Conservation (phyloP, 768 basidiomycete genomes). For the Agrocybe pediades region DNA sequence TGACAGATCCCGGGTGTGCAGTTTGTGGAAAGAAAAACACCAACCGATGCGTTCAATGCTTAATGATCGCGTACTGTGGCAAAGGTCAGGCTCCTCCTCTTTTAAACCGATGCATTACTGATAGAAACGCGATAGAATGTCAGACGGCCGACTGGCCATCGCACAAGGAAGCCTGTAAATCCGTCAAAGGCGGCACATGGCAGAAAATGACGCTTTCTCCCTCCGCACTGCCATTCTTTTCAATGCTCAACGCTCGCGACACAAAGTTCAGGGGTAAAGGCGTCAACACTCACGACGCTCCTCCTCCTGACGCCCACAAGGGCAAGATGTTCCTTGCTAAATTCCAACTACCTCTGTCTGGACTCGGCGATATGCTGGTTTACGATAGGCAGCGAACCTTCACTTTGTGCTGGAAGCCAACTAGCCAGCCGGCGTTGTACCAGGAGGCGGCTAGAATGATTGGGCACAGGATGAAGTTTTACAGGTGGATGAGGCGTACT, state of each 20-base stretch:
- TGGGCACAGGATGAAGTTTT: slow-evolving; percentile 16
- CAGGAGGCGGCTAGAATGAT: slow-evolving; percentile 13
- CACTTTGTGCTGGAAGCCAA: slow-evolving; percentile 26
- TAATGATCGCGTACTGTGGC: slow-evolving; percentile 37
- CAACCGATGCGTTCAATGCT: slow-evolving; percentile 37
- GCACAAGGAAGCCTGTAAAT: slow-evolving; percentile 38
- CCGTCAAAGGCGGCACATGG: slow-evolving; percentile 42
- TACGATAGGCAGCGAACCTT: slow-evolving; percentile 44
- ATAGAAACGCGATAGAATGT: slow-evolving; percentile 30
- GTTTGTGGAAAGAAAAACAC: slow-evolving; percentile 37
- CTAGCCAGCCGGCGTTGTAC: slow-evolving; percentile 9
- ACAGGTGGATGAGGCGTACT: slow-evolving; percentile 19
- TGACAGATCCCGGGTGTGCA: slow-evolving; percentile 39
- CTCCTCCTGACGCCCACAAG: slow-evolving; percentile 32
- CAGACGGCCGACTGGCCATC: slow-evolving; percentile 40
- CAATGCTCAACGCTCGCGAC: slow-evolving; percentile 26
- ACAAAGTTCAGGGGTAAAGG: slow-evolving; percentile 8
- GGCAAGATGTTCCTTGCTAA: slow-evolving; percentile 42
- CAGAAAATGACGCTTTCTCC: slow-evolving; percentile 21
- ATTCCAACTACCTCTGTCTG: slow-evolving; percentile 32
- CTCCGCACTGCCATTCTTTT: neutral
- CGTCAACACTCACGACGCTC: neutral
- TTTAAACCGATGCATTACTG: neutral
- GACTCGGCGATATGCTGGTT: slow-evolving; percentile 27
- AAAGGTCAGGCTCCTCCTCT: slow-evolving; percentile 26